These are phyloP conservation scores for Ogataea haglerorum DNA, from an alignment of 805 yeast species.

Conservation along the genomic window DNA sequence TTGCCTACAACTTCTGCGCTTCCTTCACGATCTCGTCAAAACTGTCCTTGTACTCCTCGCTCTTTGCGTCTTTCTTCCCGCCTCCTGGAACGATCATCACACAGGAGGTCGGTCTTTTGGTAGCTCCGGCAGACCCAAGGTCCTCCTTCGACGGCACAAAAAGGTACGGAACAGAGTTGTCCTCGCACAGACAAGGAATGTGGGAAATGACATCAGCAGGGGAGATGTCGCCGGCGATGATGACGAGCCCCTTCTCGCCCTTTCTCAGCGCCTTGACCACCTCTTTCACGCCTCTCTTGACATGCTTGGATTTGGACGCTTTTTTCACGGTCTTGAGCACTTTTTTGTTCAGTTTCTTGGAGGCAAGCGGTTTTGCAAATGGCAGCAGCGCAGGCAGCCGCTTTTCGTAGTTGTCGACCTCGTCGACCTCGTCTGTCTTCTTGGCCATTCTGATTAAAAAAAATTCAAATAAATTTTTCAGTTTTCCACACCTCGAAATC, in stretches of 20 bases:
- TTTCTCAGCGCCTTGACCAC: constrained; percentile 97
- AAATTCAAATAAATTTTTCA: constrained; percentile 4
- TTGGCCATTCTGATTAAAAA: constrained; percentile 36
- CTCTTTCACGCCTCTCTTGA: constrained; percentile 97
- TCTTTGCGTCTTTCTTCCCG: constrained; percentile 75
- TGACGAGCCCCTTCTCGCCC: constrained; percentile 95
- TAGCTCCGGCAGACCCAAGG: constrained; percentile 97
- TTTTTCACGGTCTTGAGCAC: constrained; percentile 93
- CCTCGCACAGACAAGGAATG: constrained; percentile 96
- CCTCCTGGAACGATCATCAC: constrained; percentile 98
- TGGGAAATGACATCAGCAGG: constrained; percentile 97
- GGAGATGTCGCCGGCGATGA: constrained; percentile 97
- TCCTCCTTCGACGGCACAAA: constrained; percentile 98
- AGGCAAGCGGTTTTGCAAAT: constrained; percentile 92
- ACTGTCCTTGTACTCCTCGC: constrained; percentile 83
- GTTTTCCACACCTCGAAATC: neutral
- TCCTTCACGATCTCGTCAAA: constrained; percentile 95
- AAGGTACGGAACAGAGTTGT: constrained; percentile 81
- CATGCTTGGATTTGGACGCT: constrained; percentile 97
- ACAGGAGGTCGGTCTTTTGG: constrained; percentile 98
- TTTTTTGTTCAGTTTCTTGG: constrained; percentile 93
- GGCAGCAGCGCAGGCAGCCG: constrained; percentile 88
- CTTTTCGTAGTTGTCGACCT: constrained; percentile 80
- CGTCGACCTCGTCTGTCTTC: constrained; percentile 37
- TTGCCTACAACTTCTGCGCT: constrained; percentile 47